These are phyloP conservation scores for Saccharomycopsis oosterbeekiorum DNA, from an alignment of 805 yeast species.

Conservation along the genomic window DNA sequence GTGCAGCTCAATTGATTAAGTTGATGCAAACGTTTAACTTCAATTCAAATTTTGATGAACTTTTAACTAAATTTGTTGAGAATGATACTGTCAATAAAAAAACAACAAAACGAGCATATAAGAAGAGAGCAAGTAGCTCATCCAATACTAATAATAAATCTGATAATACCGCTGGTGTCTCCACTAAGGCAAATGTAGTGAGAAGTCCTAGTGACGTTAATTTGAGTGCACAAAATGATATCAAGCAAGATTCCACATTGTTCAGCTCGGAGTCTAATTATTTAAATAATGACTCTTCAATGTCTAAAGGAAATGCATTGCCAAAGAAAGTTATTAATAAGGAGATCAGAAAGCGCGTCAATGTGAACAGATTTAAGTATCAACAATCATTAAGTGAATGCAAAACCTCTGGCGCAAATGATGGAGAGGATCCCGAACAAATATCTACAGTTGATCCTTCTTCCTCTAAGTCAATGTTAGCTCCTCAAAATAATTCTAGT, in stretches of 20 bases:
- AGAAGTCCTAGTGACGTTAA: background rate
- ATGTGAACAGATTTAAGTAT: constrained; percentile 11
- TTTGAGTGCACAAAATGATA: background rate
- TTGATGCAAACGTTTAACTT: constrained; percentile 58
- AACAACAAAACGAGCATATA: background rate
- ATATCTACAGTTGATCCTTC: background rate
- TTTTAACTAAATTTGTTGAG: constrained; percentile 50
- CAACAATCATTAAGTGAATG: background rate
- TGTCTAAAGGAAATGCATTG: background rate
- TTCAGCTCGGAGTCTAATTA: background rate
- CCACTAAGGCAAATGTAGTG: background rate
- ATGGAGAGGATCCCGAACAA: background rate
- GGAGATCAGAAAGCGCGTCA: constrained; percentile 15
- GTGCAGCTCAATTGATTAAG: constrained; percentile 62
- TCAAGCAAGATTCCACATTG: background rate
- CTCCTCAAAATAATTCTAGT: background rate
- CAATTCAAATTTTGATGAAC: constrained; percentile 49
- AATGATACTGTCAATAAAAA: background rate
- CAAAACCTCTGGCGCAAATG: background rate
- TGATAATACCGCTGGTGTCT: background rate
- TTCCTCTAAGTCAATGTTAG: background rate
- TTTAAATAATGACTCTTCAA: background rate
- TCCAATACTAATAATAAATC: background rate
- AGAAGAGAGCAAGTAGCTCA: background rate
- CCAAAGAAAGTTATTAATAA: constrained; percentile 13